Conservation (phyloP, 108 stramenopile genomes). For the Epithemia pelagica region DNA sequence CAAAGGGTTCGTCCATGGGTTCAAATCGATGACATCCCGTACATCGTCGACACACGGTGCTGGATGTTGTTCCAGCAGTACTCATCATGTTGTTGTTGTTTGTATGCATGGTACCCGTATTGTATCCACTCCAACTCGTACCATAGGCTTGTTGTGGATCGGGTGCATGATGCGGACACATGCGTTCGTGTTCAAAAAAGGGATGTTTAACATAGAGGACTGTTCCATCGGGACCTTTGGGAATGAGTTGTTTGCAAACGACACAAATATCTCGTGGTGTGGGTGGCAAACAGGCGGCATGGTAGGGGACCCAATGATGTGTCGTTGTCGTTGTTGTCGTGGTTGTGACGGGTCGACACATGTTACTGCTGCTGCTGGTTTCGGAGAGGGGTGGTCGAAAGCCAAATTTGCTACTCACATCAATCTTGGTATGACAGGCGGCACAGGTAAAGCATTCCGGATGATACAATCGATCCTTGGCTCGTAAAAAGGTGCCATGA, state of each 20-base stretch:
- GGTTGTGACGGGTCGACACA: conserved; percentile 1
- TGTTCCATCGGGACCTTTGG: conserved; percentile 22
- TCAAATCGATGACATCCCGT: conserved; percentile 64
- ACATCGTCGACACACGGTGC: conserved; percentile 43
- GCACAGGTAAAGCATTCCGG: conserved; percentile 45
- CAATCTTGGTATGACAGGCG: conserved; percentile 39
- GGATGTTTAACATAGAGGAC: conserved; percentile 47
- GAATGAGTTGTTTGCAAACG: conserved; percentile 48
- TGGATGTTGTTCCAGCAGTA: too few species aligned
- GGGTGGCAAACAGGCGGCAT: conserved; percentile 21
- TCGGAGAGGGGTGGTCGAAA: background rate
- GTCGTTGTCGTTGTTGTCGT: background rate
- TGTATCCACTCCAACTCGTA: too few species aligned
- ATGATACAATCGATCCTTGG: conserved; percentile 34
- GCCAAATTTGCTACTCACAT: conserved; percentile 21
- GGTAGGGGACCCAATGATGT: conserved; percentile 25
- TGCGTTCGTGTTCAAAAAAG: conserved; percentile 56
- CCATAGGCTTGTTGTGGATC: conserved; percentile 11
- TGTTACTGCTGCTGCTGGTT: background rate
- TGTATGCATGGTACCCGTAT: too few species aligned
- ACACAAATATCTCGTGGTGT: conserved; percentile 24
- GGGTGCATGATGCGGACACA: conserved; percentile 42
- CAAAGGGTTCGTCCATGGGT: conserved; percentile 43
- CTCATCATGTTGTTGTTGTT: too few species aligned
- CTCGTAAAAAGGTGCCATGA: conserved; percentile 9